Evolutionary conservation across 345 rosid genomes (phyloP), one percentile per base, ranked within the genome.

Genomic region (Gossypium bickii): DNA sequence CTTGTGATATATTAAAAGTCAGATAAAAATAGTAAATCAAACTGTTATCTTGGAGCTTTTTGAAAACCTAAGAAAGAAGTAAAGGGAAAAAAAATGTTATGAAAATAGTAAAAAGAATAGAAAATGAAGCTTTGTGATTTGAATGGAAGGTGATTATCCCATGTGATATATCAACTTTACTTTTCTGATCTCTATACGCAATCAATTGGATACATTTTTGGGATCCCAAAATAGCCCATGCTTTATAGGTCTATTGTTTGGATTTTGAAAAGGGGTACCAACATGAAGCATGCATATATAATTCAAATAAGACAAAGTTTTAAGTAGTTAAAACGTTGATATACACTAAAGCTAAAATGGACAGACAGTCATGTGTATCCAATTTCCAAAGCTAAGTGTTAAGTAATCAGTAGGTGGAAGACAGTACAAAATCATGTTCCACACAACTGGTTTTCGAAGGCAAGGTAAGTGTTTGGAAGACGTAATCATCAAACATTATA

Each of bases 161-260:
- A 85, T 82, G 83, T 84, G 90, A 72, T 49, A 5, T 77, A 12
- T 77, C 61, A 71, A 75, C 83, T 80, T 84, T 34, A 5, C 41
- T 4, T 12, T 76, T 52, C 76, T 79, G 13, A 34, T 48, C 74
- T 82, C 69, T 82, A 71, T 77, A 77, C 72, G 75, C 85, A 74
- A 77, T 34, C 18, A 68, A 12, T 62, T 65, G 2, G 0, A 25
- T 25, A 25, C 41, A 51, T 73, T 72, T 71, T 73, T 67, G 43
- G 16, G 8, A 41, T 34, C 67, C 8, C 27, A 48, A 65, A 52
- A 17, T 43, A 10, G 51, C 15, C 17, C 41, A 64, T 64, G 48
- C 49, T 64, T 64, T 15, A 51, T 51, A 15, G 55, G 17, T 51
- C 55, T 51, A 47, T 11, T 12, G 3, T 47, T 47, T 47, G 13